Conservation (phyloP, 306 rosid species). For the Cicer cuneatum region DNA sequence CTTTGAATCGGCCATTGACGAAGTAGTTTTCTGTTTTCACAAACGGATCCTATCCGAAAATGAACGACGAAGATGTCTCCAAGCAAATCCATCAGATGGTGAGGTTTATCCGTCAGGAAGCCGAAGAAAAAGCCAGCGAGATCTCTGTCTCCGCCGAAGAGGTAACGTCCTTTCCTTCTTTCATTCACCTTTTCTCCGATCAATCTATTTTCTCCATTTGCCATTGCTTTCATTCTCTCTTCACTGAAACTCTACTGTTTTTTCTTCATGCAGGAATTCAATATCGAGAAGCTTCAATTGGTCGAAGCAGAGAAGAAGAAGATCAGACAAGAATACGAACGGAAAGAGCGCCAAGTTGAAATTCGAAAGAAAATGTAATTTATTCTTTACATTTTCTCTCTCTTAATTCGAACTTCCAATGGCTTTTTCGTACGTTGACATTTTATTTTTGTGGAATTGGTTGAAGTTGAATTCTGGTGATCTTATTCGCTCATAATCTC, state of each 20-base stretch:
- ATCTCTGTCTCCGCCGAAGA: conserved; percentile 95
- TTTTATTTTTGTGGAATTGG: neutral
- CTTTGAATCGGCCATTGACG: conserved; percentile 22
- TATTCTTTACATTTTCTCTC: neutral
- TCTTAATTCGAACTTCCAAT: neutral
- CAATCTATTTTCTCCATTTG: neutral
- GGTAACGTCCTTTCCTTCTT: conserved; percentile 44
- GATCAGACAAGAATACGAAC: conserved; percentile 94
- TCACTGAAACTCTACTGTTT: neutral
- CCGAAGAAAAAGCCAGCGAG: conserved; percentile 98
- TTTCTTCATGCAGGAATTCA: conserved; percentile 69
- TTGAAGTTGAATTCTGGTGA: conserved; percentile 20
- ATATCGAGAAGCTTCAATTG: conserved; percentile 93
- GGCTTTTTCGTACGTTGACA: neutral
- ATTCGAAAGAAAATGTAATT: conserved; percentile 90
- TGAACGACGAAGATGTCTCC: conserved; percentile 97
- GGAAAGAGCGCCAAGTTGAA: conserved; percentile 90
- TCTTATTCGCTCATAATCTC: neutral
- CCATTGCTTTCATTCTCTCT: neutral
- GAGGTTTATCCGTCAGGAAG: conserved; percentile 91
- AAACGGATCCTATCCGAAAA: conserved; percentile 55
- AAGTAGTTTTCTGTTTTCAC: neutral
- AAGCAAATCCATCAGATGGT: conserved; percentile 99
- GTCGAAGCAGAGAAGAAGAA: conserved; percentile 97
- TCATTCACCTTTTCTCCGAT: neutral